phyloP scores from a whole-genome alignment of 192 early-diverging fungal species.

The Backusella westeae region DNA sequence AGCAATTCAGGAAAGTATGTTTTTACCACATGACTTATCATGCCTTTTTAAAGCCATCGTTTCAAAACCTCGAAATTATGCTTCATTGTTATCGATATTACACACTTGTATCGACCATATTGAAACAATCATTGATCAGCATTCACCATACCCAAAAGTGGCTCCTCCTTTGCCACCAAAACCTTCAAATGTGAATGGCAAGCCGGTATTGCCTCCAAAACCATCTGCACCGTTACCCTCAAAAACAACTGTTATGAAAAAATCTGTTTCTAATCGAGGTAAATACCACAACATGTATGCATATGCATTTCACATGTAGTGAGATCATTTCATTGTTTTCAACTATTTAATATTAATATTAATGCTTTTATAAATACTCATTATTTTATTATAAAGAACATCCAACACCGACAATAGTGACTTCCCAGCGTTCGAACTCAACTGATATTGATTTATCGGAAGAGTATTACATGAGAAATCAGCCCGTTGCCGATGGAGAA shows the following conservation, averaged over 20 bases:
- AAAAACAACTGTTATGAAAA: neutral
- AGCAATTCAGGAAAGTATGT: neutral
- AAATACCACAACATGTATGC: neutral
- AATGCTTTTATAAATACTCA: no score
- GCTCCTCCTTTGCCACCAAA: constrained; percentile 15
- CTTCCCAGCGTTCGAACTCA: constrained; percentile 28
- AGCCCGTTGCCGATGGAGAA: constrained; percentile 1
- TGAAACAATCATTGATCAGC: constrained; percentile 7
- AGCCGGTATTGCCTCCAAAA: constrained; percentile 21
- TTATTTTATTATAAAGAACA: neutral
- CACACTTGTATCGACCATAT: constrained; percentile 10
- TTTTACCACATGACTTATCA: constrained; percentile 1
- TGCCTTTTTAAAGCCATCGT: constrained; percentile 11
- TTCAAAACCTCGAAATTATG: constrained; percentile 7
- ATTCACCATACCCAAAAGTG: neutral
- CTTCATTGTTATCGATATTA: neutral
- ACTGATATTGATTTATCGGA: neutral
- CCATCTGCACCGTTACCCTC: neutral
- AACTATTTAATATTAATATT: no score
- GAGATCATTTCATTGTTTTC: neutral
- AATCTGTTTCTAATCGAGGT: constrained; percentile 10
- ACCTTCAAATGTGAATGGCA: constrained; percentile 5
- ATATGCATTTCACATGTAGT: neutral
- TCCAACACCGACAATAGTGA: neutral
- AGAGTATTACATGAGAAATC: neutral